Percentiles rank a stretch among this genome's conserved stretches.
These are phyloP conservation scores for Ailanthus altissimus DNA, from an alignment of 345 rosid species.

Conservation along the genomic window DNA sequence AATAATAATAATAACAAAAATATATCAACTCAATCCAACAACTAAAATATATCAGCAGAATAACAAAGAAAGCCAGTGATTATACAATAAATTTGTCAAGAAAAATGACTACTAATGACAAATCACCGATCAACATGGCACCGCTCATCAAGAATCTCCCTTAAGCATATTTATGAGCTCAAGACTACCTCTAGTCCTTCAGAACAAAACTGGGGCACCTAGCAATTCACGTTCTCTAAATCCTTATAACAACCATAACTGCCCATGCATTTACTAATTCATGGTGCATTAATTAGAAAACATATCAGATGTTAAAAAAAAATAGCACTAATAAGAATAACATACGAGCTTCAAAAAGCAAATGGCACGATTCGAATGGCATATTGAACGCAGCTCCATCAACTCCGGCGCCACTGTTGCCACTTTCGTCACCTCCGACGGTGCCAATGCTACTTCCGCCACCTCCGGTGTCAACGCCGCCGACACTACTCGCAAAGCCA, in stretches of 20 bases:
- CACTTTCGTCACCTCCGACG: slow-evolving; percentile 31
- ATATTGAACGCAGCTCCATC: slow-evolving; percentile 57
- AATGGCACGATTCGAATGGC: slow-evolving; percentile 74
- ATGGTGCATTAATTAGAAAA: not conserved
- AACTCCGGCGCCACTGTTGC: not conserved
- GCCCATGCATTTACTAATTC: not conserved
- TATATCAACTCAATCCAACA: not conserved
- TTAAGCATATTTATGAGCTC: not conserved
- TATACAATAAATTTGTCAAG: not conserved
- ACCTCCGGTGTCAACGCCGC: not conserved
- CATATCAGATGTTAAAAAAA: not conserved
- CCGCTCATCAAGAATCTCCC: not conserved
- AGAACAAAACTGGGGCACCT: not conserved
- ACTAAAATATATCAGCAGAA: not conserved
- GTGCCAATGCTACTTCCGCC: slow-evolving; percentile 35
- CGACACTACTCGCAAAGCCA: slow-evolving; percentile 55
- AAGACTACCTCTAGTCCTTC: not conserved
- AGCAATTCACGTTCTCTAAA: not conserved
- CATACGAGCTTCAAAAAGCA: slow-evolving; percentile 83
- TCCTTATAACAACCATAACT: not conserved
- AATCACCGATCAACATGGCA: not conserved
- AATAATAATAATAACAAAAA: too few species aligned
- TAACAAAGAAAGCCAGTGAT: not conserved
- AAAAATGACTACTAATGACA: not conserved
- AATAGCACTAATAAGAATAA: not conserved